phyloP scores from a whole-genome alignment of 495 filamentous ascomycete species.

The Lepidopterella palustris region DNA sequence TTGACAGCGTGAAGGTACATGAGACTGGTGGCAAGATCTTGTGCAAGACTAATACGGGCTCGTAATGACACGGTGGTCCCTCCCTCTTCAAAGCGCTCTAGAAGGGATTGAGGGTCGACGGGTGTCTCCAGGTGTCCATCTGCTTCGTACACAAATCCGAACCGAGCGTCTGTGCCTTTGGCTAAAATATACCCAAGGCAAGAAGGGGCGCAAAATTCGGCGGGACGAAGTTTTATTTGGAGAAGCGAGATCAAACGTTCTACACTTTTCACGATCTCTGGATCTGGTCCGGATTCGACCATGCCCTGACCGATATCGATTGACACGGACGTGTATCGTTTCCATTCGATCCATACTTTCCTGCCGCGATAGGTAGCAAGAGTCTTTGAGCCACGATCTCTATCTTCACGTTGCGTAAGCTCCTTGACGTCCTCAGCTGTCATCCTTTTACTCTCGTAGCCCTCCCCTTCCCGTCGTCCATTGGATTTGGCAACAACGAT shows the following conservation, averaged over 20 bases:
- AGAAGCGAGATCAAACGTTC: not conserved
- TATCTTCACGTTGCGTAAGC: not conserved
- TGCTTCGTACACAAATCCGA: not conserved
- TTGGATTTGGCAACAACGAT: not conserved
- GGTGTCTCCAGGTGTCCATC: not conserved
- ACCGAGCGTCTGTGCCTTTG: not conserved
- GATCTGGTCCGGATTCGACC: not conserved
- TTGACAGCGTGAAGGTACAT: slow-evolving; percentile 43
- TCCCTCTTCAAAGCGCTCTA: not conserved
- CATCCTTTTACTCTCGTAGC: not conserved
- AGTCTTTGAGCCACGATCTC: not conserved
- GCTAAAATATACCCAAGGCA: slow-evolving; percentile 1
- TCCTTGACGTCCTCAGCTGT: not conserved
- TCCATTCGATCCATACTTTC: slow-evolving; percentile 8
- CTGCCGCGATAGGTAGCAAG: not conserved
- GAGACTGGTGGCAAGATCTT: slow-evolving; percentile 7
- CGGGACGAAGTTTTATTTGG: not conserved
- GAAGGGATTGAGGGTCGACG: not conserved
- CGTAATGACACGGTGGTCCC: not conserved
- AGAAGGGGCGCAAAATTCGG: not conserved
- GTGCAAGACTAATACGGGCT: slow-evolving; percentile 9
- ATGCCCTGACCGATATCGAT: not conserved
- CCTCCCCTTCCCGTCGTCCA: no score
- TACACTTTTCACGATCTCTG: not conserved
- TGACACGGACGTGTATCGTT: not conserved